These are phyloP conservation scores for Hyaloperonospora brassicae DNA, from an alignment of 352 stramenopile species.

Conservation along the genomic window DNA sequence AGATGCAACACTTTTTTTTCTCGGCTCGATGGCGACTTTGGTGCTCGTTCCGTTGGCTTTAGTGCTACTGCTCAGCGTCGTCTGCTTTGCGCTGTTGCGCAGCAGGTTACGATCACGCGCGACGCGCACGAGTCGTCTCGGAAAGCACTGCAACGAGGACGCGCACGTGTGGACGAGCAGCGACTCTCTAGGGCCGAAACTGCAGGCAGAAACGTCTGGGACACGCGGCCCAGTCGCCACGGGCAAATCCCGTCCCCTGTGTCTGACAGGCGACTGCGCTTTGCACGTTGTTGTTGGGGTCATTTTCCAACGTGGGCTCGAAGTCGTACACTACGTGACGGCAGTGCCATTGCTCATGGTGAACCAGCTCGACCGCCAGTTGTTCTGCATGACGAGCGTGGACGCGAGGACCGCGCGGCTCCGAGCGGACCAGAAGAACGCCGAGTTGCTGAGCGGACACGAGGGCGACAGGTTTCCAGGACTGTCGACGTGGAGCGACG, in stretches of 20 bases:
- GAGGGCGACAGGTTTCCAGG: constrained; percentile 6
- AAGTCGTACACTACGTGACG: constrained; percentile 25
- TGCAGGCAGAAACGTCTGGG: constrained; percentile 26
- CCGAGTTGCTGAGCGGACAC: constrained; percentile 11
- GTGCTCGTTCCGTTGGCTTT: constrained; percentile 7
- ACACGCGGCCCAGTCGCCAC: constrained; percentile 19
- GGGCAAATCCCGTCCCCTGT: constrained; percentile 3
- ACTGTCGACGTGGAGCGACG: constrained; percentile 15
- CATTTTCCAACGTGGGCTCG: constrained; percentile 37
- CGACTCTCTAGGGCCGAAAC: constrained; percentile 23
- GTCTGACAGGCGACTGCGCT: constrained; percentile 9
- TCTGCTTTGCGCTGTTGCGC: constrained; percentile 1
- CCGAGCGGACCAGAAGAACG: constrained; percentile 28
- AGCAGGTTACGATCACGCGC: constrained; percentile 23
- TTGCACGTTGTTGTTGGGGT: constrained; percentile 3
- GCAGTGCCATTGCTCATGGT: constrained; percentile 27
- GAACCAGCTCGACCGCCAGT: constrained; percentile 23
- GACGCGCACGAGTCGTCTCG: constrained; percentile 11
- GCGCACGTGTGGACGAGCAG: constrained; percentile 11
- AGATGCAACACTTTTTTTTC: constrained; percentile 2
- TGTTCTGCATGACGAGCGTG: constrained; percentile 16
- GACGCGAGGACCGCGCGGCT: constrained; percentile 14
- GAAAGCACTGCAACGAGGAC: constrained; percentile 10
- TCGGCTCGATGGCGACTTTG: constrained; percentile 8
- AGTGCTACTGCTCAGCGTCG: constrained; percentile 7